Evolutionary conservation across 345 rosid species (phyloP).

Genomic region (Citrus sp.): DNA sequence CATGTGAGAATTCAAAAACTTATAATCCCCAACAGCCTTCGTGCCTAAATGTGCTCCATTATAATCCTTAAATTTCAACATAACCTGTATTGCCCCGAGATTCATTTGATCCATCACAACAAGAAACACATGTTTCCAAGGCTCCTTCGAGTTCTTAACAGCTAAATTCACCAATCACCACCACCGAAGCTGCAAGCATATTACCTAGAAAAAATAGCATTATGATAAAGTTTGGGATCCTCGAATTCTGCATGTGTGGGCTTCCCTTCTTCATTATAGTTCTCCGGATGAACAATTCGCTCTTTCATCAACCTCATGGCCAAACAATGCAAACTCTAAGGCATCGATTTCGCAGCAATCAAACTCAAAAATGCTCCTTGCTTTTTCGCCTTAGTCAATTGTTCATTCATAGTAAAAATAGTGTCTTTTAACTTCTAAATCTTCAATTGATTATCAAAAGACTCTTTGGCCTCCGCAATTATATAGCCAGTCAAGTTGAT

Average conservation of each 20-base stretch:
- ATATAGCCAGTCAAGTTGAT: conserved; percentile 84
- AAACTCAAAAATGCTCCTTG: conserved; percentile 92
- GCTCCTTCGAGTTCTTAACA: conserved; percentile 75
- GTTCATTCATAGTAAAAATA: conserved; percentile 60
- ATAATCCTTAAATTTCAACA: conserved; percentile 44
- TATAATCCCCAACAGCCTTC: conserved; percentile 43
- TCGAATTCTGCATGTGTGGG: conserved; percentile 53
- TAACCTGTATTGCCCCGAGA: too few species aligned
- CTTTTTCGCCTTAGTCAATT: conserved; percentile 82
- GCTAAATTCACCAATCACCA: conserved; percentile 98
- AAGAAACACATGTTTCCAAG: too few species aligned
- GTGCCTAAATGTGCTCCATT: conserved; percentile 79
- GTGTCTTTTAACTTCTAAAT: conserved; percentile 92
- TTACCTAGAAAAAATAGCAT: conserved; percentile 54
- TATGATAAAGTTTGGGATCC: conserved; percentile 83
- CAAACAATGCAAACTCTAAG: conserved; percentile 87
- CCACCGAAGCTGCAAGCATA: conserved; percentile 79
- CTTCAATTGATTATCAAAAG: conserved; percentile 90
- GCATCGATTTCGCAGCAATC: conserved; percentile 90
- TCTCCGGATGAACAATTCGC: conserved; percentile 78
- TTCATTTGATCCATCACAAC: too few species aligned
- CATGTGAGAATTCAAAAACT: conserved; percentile 44
- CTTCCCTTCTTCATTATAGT: conserved; percentile 74
- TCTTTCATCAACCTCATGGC: conserved; percentile 95
- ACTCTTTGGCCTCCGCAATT: conserved; percentile 84